Base-by-base conservation (phyloP, 257 asterid genomes). In the Avicennia marina region DNA sequence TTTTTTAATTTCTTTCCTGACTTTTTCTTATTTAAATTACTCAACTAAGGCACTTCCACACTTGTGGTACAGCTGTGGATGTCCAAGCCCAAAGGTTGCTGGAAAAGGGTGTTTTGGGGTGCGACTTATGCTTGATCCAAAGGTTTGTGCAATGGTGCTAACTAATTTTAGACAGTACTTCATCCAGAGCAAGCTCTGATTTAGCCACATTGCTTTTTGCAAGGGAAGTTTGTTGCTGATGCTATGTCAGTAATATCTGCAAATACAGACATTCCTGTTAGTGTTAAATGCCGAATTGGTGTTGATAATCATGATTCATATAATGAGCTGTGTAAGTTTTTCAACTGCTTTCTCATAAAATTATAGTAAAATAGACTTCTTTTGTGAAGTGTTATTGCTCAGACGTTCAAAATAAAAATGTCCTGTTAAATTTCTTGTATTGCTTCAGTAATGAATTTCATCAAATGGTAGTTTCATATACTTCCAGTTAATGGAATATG, bases 51-150 rank as follows among this genome's bases (percentile, higher is more conserved):
- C 42, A 11, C 19, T 46, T 68, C 33, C 40, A 52, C 42, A 11
- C 19, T 46, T 68, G 38, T 43, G 47, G 40, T n/a, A 62, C 88
- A 91, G 98, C 63, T 91, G 98, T 67, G 98, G 98, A 53, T 91
- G 98, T 66, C 96, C 98, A 53, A 88, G 96, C 58, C 86, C 95
- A 2, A 91, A 73, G 73, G 96, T 88, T 67, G 98, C 96, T 76
- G 95, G 98, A 60, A 86, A 91, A 73, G 98, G 98, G 60, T 91
- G 98, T 68, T 91, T 91, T 44, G 96, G 98, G 33, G 96, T 71
- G 60, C 86, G 93, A 43, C 87, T 83, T 66, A 91, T 91, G 98
- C 95, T 87, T 74, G 94, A 88, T 63, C 98, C 98, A 53, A 81
- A 91, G 96, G 98, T 91, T 44, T 70, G 88, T 62, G 22, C 17